Evolutionary conservation across 805 yeast species (phyloP), one percentile per base, ranked within the genome.

Genomic region (Cyberlindnera xishuangbannaensis): DNA sequence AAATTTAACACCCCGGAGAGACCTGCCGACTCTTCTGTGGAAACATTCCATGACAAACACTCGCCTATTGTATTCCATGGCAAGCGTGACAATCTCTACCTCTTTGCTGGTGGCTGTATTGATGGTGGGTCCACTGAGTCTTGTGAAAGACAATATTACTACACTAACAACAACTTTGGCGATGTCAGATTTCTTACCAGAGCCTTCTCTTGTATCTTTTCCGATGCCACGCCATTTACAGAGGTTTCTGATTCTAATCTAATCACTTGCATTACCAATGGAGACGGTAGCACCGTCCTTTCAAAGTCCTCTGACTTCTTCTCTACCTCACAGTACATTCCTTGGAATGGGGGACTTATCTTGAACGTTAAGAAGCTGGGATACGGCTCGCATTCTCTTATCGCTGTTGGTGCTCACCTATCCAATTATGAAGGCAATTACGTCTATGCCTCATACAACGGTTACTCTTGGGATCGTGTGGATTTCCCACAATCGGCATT

Each of bases 151-250:
- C 51, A 46, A 27, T 57, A 55, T 43, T 69, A 55, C 45, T 67
- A 65, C 48, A 67, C 81, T 9, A 55, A 41, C 4, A 71, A 73
- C 48, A 67, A 67, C 27, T 63, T 75, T 43, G 57, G 60, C 30
- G 44, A 66, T 8, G 28, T 48, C n/a, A 35, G 45, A 4, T 37
- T 45, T 19, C 27, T 59, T 25, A 46, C 49, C 1, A 41, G 50
- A 19, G 62, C 60, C 15, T 51, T 45, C 31, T 61, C 69, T 3
- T 61, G 65, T 41, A 28, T 53, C 18, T 48, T 63, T 33, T 41
- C 53, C 18, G 44, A 43, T 6, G 51, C 56, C n/a, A 47, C 56
- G 17, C 48, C 52, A 12, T 31, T 41, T 11, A 37, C 43, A 7
- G 45, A 36, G 7, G 31, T 33, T n/a, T 53, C 51, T 6, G 46